These are phyloP conservation scores for Arthrobotrys megalospora DNA, from an alignment of 2,329 filamentous ascomycete genomes.

Conservation along the genomic window DNA sequence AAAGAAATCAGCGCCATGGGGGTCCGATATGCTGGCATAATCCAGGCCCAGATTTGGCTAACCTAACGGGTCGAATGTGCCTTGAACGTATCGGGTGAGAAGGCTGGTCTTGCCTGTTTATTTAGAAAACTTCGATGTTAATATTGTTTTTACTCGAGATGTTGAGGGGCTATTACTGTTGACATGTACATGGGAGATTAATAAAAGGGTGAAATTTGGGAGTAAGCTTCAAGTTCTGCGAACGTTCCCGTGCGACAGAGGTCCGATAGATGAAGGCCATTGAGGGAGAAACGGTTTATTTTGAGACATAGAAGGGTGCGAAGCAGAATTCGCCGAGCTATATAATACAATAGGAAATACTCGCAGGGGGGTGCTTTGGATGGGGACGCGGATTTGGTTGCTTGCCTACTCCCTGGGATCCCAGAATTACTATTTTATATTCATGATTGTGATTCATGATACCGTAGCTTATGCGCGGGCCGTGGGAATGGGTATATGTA, in stretches of 20 bases:
- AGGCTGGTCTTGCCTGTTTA: constrained; percentile 59
- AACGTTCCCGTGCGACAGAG: neutral
- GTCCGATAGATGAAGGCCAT: neutral
- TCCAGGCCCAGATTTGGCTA: constrained; percentile 32
- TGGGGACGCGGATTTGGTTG: constrained; percentile 25
- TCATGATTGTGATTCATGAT: constrained; percentile 61
- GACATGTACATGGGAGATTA: neutral
- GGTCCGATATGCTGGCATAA: constrained; percentile 24
- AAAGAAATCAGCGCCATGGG: constrained; percentile 27
- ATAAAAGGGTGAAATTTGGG: neutral
- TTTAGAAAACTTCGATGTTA: neutral
- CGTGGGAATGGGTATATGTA: constrained; percentile 1
- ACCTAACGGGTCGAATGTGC: constrained; percentile 64
- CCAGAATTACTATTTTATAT: constrained; percentile 61
- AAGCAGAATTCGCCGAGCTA: neutral
- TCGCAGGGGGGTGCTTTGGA: neutral
- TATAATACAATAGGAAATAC: neutral
- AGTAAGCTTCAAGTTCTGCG: neutral
- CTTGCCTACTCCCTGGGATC: constrained; percentile 62
- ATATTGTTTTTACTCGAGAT: neutral
- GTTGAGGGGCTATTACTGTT: too few relatives aligned
- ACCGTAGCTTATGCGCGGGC: constrained; percentile 32
- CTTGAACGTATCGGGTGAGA: constrained; percentile 64
- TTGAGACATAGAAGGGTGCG: neutral
- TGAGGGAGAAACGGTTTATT: neutral